Conservation (phyloP, 2,329 filamentous ascomycete genomes). For the Venturia asperata region DNA sequence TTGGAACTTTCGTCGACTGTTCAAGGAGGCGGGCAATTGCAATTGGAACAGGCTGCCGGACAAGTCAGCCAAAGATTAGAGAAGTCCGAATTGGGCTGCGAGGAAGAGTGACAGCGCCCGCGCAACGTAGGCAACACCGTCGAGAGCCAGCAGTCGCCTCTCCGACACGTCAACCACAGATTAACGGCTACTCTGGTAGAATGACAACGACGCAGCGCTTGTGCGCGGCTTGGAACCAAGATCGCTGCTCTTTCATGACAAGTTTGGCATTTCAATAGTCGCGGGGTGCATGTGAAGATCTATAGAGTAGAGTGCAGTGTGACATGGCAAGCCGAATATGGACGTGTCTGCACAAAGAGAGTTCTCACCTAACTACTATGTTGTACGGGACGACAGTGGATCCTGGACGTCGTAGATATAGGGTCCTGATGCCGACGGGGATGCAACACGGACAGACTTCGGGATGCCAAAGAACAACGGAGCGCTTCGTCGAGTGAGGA, state of each 20-base stretch:
- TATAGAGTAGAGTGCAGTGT: slow-evolving; percentile 1
- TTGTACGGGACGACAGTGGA: not conserved
- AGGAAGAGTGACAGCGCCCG: not conserved
- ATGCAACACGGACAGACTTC: not conserved
- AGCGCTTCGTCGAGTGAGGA: not conserved
- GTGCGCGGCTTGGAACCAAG: not conserved
- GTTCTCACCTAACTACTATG: not conserved
- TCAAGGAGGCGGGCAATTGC: not conserved
- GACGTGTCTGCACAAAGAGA: not conserved
- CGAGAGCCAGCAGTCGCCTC: not conserved
- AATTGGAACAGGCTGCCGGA: not conserved
- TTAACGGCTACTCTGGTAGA: not conserved
- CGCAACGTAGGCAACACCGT: not conserved
- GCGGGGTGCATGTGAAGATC: not conserved
- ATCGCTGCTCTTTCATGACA: not conserved
- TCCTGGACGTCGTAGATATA: slow-evolving; percentile 11
- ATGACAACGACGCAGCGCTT: not conserved
- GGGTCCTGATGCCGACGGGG: not conserved
- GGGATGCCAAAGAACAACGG: slow-evolving; percentile 3
- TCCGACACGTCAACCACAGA: not conserved
- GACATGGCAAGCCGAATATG: slow-evolving; percentile 1
- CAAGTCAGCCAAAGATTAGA: not conserved
- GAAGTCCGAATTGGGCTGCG: not conserved
- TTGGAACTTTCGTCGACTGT: no score
- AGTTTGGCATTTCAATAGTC: not conserved